These are phyloP conservation scores for Exophiala oligosperma DNA, from an alignment of 2,329 filamentous ascomycete genomes.

Conservation along the genomic window DNA sequence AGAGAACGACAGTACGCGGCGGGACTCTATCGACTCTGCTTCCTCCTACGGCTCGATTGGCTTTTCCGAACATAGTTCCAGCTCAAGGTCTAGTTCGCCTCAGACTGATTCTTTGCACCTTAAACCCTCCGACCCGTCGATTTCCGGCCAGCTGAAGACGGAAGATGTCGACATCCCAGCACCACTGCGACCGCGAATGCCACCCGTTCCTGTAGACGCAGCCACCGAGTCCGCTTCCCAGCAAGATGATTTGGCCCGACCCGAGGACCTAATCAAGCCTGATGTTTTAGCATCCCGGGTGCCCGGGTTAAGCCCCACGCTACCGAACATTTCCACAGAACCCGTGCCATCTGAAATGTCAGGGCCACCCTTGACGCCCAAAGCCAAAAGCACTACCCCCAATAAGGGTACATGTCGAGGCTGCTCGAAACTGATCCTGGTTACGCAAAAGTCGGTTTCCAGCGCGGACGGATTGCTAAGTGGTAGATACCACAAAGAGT, in stretches of 20 bases:
- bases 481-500: slow-evolving; percentile 91
- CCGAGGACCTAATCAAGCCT: slow-evolving; percentile 10
- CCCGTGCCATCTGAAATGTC: not conserved
- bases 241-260: slow-evolving; percentile 28
- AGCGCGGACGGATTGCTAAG: slow-evolving; percentile 89
- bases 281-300: slow-evolving; percentile 19
- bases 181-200: slow-evolving; percentile 16
- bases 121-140: slow-evolving; percentile 18
- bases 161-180: slow-evolving; percentile 36
- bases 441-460: slow-evolving; percentile 76
- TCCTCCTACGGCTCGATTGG: slow-evolving; percentile 42
- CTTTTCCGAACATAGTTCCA: slow-evolving; percentile 33
- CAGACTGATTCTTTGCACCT: slow-evolving; percentile 39
- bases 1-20: slow-evolving; percentile 7
- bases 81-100: slow-evolving; percentile 62
- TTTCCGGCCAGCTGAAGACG: slow-evolving; percentile 39
- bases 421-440: slow-evolving; percentile 74
- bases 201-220: slow-evolving; percentile 39
- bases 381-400: slow-evolving; percentile 6
- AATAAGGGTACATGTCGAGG: slow-evolving; percentile 76
- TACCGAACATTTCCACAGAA: not conserved
- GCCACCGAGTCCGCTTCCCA: slow-evolving; percentile 50
- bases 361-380: slow-evolving; percentile 1
- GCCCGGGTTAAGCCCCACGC: slow-evolving; percentile 4
- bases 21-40: slow-evolving; percentile 38